phyloP scores from a whole-genome alignment of 208 protist genomes.

The Wallacemonas sp. region DNA sequence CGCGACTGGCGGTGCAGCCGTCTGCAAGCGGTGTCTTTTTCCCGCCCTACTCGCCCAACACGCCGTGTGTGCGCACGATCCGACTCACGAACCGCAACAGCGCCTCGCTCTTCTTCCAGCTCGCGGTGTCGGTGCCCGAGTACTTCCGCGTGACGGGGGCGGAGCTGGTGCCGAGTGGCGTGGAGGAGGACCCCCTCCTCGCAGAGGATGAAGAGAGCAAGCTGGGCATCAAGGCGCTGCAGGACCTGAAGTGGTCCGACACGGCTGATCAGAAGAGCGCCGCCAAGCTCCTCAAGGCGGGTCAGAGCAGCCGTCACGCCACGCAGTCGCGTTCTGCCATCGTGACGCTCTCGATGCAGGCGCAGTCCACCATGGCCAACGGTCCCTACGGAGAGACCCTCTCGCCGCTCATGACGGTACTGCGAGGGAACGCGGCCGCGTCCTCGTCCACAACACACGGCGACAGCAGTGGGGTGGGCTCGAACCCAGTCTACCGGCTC shows the following conservation, averaged over 20 bases:
- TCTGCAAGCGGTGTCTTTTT: constrained; percentile 55
- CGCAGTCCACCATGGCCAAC: neutral
- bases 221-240: neutral
- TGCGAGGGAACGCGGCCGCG: neutral
- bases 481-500: constrained; percentile 40
- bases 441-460: neutral
- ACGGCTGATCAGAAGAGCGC: constrained; percentile 22
- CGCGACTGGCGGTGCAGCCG: constrained; percentile 72
- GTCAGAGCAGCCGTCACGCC: neutral
- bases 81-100: constrained; percentile 81
- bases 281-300: constrained; percentile 19
- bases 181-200: constrained; percentile 36
- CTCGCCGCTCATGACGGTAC: neutral
- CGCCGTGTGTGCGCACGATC: constrained; percentile 54
- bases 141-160: constrained; percentile 27
- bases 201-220: constrained; percentile 42
- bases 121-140: constrained; percentile 30
- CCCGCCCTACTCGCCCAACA: constrained; percentile 27
- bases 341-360: neutral
- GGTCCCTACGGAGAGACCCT: neutral
- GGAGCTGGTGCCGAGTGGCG: constrained; percentile 30
- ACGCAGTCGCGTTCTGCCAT: neutral
- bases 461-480: neutral
- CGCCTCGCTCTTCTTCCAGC: constrained; percentile 65
- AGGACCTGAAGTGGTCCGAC: constrained; percentile 32